Evolutionary conservation across 805 yeast genomes (phyloP), one percentile per base, ranked within the genome.

Genomic region (Tetrapisispora fleetii): DNA sequence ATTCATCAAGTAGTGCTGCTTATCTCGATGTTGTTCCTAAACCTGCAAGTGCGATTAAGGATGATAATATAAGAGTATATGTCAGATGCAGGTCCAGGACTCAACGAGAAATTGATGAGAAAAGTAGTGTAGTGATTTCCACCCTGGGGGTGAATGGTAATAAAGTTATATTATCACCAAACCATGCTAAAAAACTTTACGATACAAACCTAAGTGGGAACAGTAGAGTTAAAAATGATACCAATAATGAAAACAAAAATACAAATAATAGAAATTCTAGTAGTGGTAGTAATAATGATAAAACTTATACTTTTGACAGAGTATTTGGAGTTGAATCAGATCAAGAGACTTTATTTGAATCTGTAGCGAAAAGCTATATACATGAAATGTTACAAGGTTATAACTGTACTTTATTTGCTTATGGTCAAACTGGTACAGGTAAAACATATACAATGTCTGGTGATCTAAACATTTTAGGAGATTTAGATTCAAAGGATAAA

Each of bases 371-470:
- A 73, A 33, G 59, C 55, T 78, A 71, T 36, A 74, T 75, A 63
- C 80, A 74, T 38, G 68, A 60, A 69, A 80, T 93, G 1, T 64
- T 90, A 16, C 95, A 91, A 65, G 91, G 89, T 18, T 83, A 81
- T 59, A 85, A 85, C 59, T 86, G 87, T 51, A 83, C 95, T 0
- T 75, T 85, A 13, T 77, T 86, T 59, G 93, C 95, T 0, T 87
- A 88, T 67, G 95, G 95, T 1, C 95, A 85, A 63, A 86, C 95
- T 0, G 95, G 95, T 9, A 83, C 93, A 0, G 95, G 95, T 17
- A 86, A 85, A 58, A 85, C 95, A 0, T 78, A 78, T 58, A 69
- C 83, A 6, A 78, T 79, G 89, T 77, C 83, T 7, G 93, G 95
- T 7, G 83, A 83, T 45, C 75, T 81, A 32, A 54, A 78, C 60